A percentile compares a stretch with the other conserved stretches of the same genome.
phyloP scores from a whole-genome alignment of 1,139 yeast species.

The Petasospora fabianii region DNA sequence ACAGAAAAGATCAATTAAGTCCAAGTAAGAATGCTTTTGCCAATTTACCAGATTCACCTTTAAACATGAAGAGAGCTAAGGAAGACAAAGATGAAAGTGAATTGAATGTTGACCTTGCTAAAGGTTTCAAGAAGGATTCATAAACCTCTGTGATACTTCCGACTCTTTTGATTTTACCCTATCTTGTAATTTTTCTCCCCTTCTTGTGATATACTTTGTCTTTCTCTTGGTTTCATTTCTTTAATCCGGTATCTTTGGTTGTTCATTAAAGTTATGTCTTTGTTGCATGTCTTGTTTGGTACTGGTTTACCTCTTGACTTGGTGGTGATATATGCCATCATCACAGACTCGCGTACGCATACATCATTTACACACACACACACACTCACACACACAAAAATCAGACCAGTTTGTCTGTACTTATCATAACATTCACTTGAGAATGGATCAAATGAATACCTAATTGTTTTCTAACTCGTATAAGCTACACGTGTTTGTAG shows the following conservation, averaged over 20 bases:
- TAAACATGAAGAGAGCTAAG: conserved; percentile 17
- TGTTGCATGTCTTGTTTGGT: not conserved
- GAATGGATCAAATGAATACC: too few relatives aligned
- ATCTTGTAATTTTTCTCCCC: not conserved
- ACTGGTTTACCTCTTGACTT: not conserved
- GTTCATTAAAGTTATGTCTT: not conserved
- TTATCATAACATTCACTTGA: too few relatives aligned
- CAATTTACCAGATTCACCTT: conserved; percentile 22
- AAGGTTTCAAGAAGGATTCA: conserved; percentile 33
- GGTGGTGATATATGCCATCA: too few relatives aligned
- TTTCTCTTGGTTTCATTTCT: not conserved
- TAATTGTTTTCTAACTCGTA: too few relatives aligned
- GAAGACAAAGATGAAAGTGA: conserved; percentile 32
- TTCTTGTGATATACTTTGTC: not conserved
- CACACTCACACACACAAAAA: too few relatives aligned
- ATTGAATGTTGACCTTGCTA: conserved; percentile 43
- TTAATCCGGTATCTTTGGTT: not conserved
- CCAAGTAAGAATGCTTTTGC: conserved; percentile 20
- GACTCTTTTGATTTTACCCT: too few relatives aligned
- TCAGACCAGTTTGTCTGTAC: too few relatives aligned
- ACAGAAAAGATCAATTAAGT: conserved; percentile 12
- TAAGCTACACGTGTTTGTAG: too few relatives aligned
- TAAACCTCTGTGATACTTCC: not conserved
- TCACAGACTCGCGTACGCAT: not conserved
- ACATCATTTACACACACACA: too few relatives aligned